Percentiles rank a stretch among this genome's conserved stretches.
Conservation (phyloP, 495 filamentous ascomycete genomes). For the Parmelia sp. region DNA sequence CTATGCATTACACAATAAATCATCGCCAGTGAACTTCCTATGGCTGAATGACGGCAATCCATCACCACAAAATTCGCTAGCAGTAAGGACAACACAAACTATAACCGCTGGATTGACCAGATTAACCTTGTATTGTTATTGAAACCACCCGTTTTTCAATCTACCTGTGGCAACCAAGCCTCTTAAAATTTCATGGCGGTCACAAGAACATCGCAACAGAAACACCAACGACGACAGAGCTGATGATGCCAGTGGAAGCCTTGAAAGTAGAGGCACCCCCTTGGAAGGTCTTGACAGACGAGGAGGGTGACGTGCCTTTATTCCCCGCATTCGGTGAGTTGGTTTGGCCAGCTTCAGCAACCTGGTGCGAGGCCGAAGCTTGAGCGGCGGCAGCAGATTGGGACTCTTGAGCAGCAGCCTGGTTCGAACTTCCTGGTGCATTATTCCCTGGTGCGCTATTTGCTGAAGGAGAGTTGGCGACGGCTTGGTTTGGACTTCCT, state of each 20-base stretch:
- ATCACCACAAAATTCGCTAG: not conserved
- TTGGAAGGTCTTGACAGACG: slow-evolving; percentile 5
- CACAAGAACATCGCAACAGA: not conserved
- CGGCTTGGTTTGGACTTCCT: too few species aligned
- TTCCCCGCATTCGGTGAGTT: not conserved
- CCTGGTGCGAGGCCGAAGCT: not conserved
- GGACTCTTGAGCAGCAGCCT: slow-evolving; percentile 1
- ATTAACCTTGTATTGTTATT: slow-evolving; percentile 1
- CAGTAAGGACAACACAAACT: not conserved
- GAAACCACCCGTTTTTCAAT: slow-evolving; percentile 1
- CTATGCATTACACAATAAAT: not conserved
- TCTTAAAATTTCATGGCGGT: not conserved
- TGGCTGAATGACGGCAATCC: not conserved
- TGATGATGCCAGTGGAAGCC: slow-evolving; percentile 2
- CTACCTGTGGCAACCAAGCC: not conserved
- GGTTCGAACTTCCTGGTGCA: too few species aligned
- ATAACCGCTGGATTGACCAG: not conserved
- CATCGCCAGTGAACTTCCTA: not conserved
- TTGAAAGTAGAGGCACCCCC: slow-evolving; percentile 12
- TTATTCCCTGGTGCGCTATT: too few species aligned
- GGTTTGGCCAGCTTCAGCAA: not conserved
- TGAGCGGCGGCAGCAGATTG: not conserved
- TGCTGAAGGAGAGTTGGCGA: too few species aligned
- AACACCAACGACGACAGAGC: not conserved
- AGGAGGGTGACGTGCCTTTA: not conserved